A percentile compares a stretch with the other conserved stretches of the same genome.
Conservation (phyloP, 2,329 filamentous ascomycete genomes). For the Nigrospora sphaerica region DNA sequence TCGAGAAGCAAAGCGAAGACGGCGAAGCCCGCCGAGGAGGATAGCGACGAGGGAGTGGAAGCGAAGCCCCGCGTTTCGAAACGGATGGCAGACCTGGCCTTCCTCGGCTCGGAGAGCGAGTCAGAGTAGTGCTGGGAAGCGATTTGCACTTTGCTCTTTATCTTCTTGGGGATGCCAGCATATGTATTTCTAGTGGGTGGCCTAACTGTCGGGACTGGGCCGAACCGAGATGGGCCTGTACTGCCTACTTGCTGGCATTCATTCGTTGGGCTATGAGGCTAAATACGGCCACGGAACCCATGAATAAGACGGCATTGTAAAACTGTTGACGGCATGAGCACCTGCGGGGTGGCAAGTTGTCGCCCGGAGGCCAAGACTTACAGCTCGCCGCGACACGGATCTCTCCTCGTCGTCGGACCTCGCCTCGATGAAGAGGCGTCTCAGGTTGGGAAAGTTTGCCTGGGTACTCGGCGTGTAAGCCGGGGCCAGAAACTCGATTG, state of each 20-base stretch:
- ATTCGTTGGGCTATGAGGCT: constrained; percentile 88
- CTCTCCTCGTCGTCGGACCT: constrained; percentile 90
- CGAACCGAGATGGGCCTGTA: neutral
- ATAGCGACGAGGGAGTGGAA: constrained; percentile 16
- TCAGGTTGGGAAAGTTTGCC: constrained; percentile 86
- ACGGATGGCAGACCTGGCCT: constrained; percentile 49
- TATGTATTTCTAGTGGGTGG: neutral
- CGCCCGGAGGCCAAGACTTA: constrained; percentile 36
- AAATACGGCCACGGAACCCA: constrained; percentile 92
- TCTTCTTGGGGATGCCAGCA: neutral
- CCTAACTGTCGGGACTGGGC: neutral
- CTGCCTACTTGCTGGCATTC: constrained; percentile 33
- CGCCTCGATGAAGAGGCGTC: constrained; percentile 90
- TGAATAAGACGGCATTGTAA: constrained; percentile 94
- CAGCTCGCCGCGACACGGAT: constrained; percentile 86
- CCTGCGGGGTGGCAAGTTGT: neutral
- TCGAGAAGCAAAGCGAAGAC: constrained; percentile 33
- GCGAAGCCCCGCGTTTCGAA: constrained; percentile 31
- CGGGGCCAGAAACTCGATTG: neutral
- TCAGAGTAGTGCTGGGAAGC: constrained; percentile 35
- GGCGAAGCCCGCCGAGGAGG: constrained; percentile 25
- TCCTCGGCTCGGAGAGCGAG: constrained; percentile 64
- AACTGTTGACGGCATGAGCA: constrained; percentile 53
- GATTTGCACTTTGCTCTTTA: too few relatives aligned
- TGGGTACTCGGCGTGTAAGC: constrained; percentile 19